Percentiles rank a stretch among this genome's conserved stretches.
phyloP scores from a whole-genome alignment of 2,329 filamentous ascomycete species.

The Pseudogymnoascus sp. region DNA sequence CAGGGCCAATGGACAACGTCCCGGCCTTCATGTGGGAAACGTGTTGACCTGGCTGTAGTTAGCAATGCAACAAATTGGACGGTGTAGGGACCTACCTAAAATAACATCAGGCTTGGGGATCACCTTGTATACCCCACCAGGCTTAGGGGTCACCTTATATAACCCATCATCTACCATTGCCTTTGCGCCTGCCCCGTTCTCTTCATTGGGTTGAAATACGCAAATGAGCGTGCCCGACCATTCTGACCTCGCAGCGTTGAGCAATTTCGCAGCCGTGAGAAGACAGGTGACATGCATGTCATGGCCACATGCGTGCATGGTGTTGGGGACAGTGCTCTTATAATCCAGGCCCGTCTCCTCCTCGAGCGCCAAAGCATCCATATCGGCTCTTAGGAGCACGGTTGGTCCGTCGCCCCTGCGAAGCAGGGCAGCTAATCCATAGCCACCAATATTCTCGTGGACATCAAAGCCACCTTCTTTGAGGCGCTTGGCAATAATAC shows the following conservation, averaged over 20 bases:
- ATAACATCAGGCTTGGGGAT: slow-evolving; percentile 45
- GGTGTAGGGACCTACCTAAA: slow-evolving; percentile 20
- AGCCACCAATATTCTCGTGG: not conserved
- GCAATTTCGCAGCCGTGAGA: slow-evolving; percentile 38
- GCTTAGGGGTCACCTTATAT: slow-evolving; percentile 42
- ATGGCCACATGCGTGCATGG: slow-evolving; percentile 38
- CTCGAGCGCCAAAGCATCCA: not conserved
- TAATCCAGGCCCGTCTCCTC: not conserved
- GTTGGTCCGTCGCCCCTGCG: not conserved
- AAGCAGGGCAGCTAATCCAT: not conserved
- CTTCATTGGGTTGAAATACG: slow-evolving; percentile 53
- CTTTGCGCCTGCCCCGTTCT: slow-evolving; percentile 46
- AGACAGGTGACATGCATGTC: slow-evolving; percentile 47
- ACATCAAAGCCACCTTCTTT: not conserved
- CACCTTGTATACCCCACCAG: slow-evolving; percentile 43
- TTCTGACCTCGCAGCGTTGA: slow-evolving; percentile 31
- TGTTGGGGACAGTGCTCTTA: not conserved
- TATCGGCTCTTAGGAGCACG: not conserved
- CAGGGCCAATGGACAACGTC: not conserved
- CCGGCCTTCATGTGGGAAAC: slow-evolving; percentile 23
- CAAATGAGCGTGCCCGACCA: slow-evolving; percentile 51
- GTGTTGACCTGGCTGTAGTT: slow-evolving; percentile 35
- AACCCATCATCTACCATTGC: slow-evolving; percentile 52
- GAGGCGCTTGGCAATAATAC: not conserved
- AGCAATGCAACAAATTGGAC: not conserved